Evolutionary conservation across 192 early-diverging fungal species (phyloP), one percentile per base, ranked within the genome.

Genomic region (Entomortierella beljakovae): DNA sequence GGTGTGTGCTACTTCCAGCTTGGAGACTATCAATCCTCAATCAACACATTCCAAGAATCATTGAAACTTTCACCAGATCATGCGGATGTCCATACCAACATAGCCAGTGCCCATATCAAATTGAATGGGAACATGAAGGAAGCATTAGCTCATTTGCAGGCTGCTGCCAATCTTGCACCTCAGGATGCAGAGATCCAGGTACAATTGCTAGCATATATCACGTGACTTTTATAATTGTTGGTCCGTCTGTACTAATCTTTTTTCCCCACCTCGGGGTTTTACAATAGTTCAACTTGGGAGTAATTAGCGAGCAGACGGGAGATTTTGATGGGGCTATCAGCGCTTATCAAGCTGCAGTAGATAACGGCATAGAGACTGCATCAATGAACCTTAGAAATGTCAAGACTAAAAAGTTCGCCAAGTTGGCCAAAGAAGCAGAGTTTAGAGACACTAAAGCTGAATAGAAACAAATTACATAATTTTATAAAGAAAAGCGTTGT

Each of bases 361-460:
- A 68, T 7, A 33, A 57, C 26, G 74, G 74, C 8, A 31, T 77
- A 13, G 66, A 68, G 18, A 42, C 59, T 2, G 74, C 74, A 1
- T 20, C 15, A 0, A 55, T 77, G 40, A 68, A 77, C 43, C 23
- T 77, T 3, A 31, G 74, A 6, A 77, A 77, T 29, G 74, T 69
- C 52, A 77, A 77, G 66, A 77, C 74, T 9, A 77, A 77, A 61
- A 77, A 77, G 61, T 77, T 77, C 59, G 74, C 74, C 15, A 63
- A 77, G 46, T 18, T 77, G 52, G 60, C 65, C 42, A 77, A 69
- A 56, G 61, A 77, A 42, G 64, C 65, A 26, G 72, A 75, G 51
- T 61, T 62, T 35, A 34, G 26, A 43, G 72, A 75, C 33, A 35
- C 43, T 15, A 68, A 68, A 52, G 56, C 34, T 6, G 50, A 75